A percentile compares a stretch with the other conserved stretches of the same genome.
phyloP scores from a whole-genome alignment of 2,329 filamentous ascomycete genomes.

The Colletotrichum neosansevieriae region DNA sequence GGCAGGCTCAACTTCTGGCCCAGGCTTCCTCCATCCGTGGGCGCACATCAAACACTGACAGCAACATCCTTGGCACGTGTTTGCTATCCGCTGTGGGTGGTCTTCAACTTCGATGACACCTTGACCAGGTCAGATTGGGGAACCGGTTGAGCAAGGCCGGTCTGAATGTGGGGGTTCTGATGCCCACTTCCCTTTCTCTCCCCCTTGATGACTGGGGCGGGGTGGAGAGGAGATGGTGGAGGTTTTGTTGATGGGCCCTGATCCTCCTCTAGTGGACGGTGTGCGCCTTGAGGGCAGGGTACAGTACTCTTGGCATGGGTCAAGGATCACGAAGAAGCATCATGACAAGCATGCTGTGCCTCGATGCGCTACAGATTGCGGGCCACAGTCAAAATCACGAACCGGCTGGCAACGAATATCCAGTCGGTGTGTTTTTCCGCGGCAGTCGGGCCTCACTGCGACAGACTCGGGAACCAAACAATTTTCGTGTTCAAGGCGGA shows the following conservation, averaged over 20 bases:
- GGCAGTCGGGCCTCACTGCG: background rate
- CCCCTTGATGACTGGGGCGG: constrained; percentile 14
- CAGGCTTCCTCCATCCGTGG: constrained; percentile 20
- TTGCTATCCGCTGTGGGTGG: constrained; percentile 21
- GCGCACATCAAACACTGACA: constrained; percentile 36
- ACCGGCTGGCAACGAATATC: constrained; percentile 27
- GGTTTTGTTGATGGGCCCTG: background rate
- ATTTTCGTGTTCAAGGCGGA: background rate
- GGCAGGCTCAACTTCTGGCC: constrained; percentile 6
- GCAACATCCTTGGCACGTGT: constrained; percentile 28
- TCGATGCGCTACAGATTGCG: constrained; percentile 11
- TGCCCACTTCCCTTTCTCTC: constrained; percentile 15
- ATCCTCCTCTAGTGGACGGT: constrained; percentile 6
- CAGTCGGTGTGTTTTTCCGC: background rate
- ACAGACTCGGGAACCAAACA: constrained; percentile 3
- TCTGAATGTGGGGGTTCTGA: constrained; percentile 26
- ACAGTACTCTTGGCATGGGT: constrained; percentile 28
- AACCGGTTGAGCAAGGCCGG: constrained; percentile 25
- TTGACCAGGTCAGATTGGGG: constrained; percentile 1
- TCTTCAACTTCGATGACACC: background rate
- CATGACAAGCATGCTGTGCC: constrained; percentile 23
- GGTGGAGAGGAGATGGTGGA: constrained; percentile 18
- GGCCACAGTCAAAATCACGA: constrained; percentile 6
- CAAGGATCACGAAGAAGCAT: constrained; percentile 27
- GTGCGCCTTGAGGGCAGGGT: background rate